Conservation (phyloP, 176 grass and related monocot species). For the Aegilops longissima region DNA sequence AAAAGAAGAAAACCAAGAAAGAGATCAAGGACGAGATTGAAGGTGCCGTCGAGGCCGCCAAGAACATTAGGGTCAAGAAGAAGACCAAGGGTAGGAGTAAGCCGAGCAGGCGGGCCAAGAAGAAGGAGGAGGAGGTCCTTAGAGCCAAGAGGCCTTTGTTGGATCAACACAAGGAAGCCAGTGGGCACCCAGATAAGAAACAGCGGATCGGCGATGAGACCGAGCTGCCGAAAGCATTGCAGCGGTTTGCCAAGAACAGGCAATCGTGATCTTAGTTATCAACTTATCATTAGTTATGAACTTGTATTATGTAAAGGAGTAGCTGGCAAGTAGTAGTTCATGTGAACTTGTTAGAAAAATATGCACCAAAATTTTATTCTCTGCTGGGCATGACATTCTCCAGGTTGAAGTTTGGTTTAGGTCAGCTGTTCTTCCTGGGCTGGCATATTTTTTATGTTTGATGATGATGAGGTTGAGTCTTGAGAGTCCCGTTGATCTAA, state of each 20-base stretch:
- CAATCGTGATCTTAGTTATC: conserved; percentile 13
- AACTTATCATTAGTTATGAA: no score
- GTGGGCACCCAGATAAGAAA: conserved; percentile 46
- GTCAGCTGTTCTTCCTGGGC: no score
- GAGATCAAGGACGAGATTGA: conserved; percentile 66
- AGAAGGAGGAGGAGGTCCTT: conserved; percentile 73
- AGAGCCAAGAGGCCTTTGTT: conserved; percentile 70
- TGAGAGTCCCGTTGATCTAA: no score
- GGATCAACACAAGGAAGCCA: conserved; percentile 38
- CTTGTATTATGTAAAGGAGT: neutral
- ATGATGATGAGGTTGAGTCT: no score
- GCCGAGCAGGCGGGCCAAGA: conserved; percentile 73
- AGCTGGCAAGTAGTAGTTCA: neutral
- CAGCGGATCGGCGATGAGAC: conserved; percentile 21
- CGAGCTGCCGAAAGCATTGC: conserved; percentile 67
- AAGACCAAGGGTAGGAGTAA: conserved; percentile 98
- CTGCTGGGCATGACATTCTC: no score
- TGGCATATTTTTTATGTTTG: no score
- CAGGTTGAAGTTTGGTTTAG: no score
- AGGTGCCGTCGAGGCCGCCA: conserved; percentile 50
- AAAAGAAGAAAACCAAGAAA: conserved; percentile 60
- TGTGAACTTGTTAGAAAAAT: conserved; percentile 4
- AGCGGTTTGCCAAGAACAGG: conserved; percentile 62
- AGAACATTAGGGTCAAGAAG: conserved; percentile 63
- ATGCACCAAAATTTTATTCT: no score